These are phyloP conservation scores for Pittosporum tobira DNA, from an alignment of 129 eudicot genomes.

Conservation along the genomic window DNA sequence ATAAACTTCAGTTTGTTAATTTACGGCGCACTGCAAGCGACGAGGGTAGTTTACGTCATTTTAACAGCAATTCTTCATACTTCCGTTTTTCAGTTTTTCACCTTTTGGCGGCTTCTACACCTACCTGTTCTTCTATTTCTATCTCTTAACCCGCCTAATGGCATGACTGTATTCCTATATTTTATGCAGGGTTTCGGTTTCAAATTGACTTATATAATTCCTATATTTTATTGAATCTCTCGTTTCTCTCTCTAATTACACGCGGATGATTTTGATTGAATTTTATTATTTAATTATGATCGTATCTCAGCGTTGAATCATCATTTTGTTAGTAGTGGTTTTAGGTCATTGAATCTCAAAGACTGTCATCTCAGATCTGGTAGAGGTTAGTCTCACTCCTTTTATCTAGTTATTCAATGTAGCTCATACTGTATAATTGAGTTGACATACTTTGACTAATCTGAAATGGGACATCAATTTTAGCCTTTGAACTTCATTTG, in stretches of 20 bases:
- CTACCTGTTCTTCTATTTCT: background rate
- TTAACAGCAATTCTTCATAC: background rate
- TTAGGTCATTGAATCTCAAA: background rate
- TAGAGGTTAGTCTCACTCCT: background rate
- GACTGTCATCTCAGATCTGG: constrained; percentile 2
- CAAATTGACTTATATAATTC: no score
- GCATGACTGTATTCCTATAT: no score
- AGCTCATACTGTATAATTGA: background rate
- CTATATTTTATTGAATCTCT: background rate
- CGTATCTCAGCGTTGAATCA: background rate
- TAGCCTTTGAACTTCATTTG: background rate
- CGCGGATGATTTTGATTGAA: background rate
- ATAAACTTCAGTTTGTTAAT: no score
- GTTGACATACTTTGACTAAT: background rate
- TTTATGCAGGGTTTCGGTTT: no score
- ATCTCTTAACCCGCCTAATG: background rate
- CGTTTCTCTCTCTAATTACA: constrained; percentile 5
- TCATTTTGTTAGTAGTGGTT: background rate
- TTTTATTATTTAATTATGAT: background rate
- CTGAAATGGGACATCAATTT: background rate
- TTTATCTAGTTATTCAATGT: background rate
- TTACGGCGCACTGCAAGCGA: background rate
- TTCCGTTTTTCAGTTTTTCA: background rate
- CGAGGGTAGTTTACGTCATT: background rate
- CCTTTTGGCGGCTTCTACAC: background rate